Conservation (phyloP, 768 basidiomycete genomes). For the Cystobasidium ongulense region DNA sequence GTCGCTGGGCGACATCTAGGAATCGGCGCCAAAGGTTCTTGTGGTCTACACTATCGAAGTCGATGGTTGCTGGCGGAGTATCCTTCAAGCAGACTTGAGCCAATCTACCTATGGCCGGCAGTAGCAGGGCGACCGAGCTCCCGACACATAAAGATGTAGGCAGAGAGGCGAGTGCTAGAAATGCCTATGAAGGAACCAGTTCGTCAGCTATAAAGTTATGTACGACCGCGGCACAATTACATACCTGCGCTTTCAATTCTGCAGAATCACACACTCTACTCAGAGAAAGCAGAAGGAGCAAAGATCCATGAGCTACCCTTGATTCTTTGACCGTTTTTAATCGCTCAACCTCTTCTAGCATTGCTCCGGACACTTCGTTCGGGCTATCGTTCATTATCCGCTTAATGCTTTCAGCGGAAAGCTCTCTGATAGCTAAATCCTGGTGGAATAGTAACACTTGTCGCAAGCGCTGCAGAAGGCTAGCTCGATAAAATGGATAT, state of each 20-base stretch:
- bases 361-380: neutral
- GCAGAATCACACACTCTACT: neutral
- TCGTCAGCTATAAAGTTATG: neutral
- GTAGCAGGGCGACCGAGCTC: neutral
- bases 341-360: neutral
- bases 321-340: neutral
- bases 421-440: neutral
- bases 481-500: neutral
- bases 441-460: neutral
- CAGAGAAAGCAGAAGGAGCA: neutral
- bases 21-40: slow-evolving; percentile 11
- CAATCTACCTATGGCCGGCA: neutral
- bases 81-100: neutral
- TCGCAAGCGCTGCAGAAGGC: neutral
- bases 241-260: neutral
- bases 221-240: neutral
- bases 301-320: neutral
- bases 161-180: neutral
- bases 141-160: neutral
- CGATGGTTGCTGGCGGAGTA: neutral
- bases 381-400: neutral
- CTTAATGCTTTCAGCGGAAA: neutral
- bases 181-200: neutral
- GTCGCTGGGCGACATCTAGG: neutral
- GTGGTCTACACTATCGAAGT: slow-evolving; percentile 24